Base-by-base conservation (phyloP, 2,329 filamentous ascomycete species). In the Samsoniella hepiali region DNA sequence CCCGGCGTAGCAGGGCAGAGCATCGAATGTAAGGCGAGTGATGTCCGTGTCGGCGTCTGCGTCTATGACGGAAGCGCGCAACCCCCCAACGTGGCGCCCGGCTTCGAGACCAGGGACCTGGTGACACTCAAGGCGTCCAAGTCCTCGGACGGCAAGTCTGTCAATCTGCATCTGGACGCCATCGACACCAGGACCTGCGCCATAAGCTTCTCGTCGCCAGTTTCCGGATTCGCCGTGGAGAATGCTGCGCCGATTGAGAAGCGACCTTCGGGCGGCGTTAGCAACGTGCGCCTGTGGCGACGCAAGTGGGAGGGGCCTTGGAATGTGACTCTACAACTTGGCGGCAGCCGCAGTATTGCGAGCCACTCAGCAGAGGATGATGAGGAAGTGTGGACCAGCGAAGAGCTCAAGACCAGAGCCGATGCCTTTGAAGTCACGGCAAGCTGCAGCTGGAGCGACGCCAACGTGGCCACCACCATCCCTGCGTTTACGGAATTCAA, bases 381-480 rank as follows among this genome's bases (percentile, higher is more conserved):
- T 9, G 38, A 36, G 13, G 32, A 15, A 6, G 10, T 31, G 17
- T 15, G 27, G 2, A 3, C 7, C 11, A 29, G 27, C 13, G 50
- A 59, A 7, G 55, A 58, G n/a, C 61, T 63, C 27, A 58, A 58
- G 29, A 11, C 15, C 4, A 69, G 65, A 44, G 57, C 64, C 5
- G 67, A 69, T 15, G 55, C 65, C 5, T 72, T 92, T 40, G 82
- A 81, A 67, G 91, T 93, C 1, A 82, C 79, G 40, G 86, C 93
- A 1, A 82, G 88, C 17, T 98, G 95, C 75, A 79, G 91, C 38
- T 98, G 93, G 93, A 92, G 89, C 70, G 95, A 99, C 77, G 88
- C 85, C 51, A 97, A 97, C 71, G 77, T 79, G 42, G 75, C 77
- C 2, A 88, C 86, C 3, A 81, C 82, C 1, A 93, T 98, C 55